Percentiles rank a stretch among this genome's conserved stretches.
Evolutionary conservation across 208 protist genomes (phyloP).

Genomic region (Wallacemonas rigidus): DNA sequence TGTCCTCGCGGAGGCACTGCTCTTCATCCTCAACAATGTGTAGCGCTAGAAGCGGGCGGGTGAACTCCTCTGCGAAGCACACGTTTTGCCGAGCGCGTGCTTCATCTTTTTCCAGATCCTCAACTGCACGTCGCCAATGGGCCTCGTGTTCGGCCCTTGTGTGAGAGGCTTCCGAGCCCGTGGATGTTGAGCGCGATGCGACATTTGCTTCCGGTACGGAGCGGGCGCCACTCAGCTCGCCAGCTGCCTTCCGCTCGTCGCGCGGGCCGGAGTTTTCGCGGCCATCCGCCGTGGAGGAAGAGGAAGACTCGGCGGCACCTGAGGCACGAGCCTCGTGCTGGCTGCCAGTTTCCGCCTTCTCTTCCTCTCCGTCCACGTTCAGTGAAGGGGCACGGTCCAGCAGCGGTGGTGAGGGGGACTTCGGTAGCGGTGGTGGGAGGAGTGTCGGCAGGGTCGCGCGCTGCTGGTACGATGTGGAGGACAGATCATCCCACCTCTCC

Average conservation of each 20-base stretch:
- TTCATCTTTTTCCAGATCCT: constrained; percentile 8
- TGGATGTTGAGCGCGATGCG: too few species aligned
- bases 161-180: too few species aligned
- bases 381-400: too few species aligned
- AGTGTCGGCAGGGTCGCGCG: background rate
- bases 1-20: background rate
- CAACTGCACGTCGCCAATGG: background rate
- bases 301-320: background rate
- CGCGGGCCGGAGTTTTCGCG: too few species aligned
- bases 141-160: too few species aligned
- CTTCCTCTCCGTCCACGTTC: background rate
- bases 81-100: background rate
- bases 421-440: too few species aligned
- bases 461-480: background rate
- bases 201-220: background rate
- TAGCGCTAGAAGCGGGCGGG: background rate
- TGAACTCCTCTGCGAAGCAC: constrained; percentile 8
- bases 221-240: background rate
- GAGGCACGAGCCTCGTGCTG: background rate
- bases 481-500: constrained; percentile 1
- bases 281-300: background rate
- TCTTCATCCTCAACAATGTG: constrained; percentile 7
- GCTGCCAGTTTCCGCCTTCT: background rate
- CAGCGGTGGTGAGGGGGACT: too few species aligned
- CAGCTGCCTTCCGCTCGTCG: too few species aligned